Conservation (phyloP, 495 filamentous ascomycete species). For the Xylaria longipes region DNA sequence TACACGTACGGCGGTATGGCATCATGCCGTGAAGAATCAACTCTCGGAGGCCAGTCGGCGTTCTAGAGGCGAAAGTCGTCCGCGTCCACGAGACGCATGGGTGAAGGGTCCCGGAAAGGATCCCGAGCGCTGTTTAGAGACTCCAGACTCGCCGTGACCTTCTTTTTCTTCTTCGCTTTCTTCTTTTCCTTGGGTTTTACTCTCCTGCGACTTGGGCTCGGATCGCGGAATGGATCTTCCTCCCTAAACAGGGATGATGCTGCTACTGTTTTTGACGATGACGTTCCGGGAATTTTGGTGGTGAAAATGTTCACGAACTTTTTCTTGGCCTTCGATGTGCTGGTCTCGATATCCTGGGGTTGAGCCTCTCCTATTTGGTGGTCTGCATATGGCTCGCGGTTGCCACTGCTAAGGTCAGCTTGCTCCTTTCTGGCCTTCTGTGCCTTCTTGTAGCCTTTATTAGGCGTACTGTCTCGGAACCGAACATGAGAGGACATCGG, state of each 20-base stretch:
- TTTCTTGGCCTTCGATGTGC: not conserved
- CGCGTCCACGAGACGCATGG: slow-evolving; percentile 18
- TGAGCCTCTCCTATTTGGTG: not conserved
- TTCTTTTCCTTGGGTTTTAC: not conserved
- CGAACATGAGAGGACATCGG: not conserved
- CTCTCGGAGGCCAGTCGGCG: not conserved
- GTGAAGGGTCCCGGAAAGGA: slow-evolving; percentile 20
- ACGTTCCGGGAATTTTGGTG: not conserved
- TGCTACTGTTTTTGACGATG: not conserved
- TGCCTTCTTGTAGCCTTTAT: too few relatives aligned
- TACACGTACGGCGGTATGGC: not conserved
- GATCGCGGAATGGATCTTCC: slow-evolving; percentile 14
- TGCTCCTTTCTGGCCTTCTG: not conserved
- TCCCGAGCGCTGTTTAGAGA: slow-evolving; percentile 7
- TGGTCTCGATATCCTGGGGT: not conserved
- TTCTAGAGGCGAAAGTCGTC: slow-evolving; percentile 19
- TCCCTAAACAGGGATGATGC: not conserved
- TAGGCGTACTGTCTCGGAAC: not conserved
- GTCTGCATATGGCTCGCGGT: not conserved
- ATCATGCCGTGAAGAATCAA: not conserved
- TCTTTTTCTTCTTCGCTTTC: slow-evolving; percentile 3
- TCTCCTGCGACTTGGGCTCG: not conserved
- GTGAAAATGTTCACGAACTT: not conserved
- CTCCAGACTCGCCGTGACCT: not conserved
- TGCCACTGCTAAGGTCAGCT: not conserved